Evolutionary conservation across 495 filamentous ascomycete genomes (phyloP).

Genomic region (Lepidopterella palustris): DNA sequence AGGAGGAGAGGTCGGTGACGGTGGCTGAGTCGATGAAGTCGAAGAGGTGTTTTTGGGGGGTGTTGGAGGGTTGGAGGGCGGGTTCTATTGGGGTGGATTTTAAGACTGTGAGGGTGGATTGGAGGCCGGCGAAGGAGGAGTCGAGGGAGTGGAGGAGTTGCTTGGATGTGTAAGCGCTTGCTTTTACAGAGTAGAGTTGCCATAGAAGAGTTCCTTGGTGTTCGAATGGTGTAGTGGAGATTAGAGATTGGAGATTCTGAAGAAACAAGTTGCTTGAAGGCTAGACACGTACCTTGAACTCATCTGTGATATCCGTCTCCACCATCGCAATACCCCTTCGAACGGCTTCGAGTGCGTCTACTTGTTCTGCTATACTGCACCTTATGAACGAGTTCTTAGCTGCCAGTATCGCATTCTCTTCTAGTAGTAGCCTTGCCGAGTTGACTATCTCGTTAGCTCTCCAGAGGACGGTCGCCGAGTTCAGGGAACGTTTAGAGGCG

Average conservation of each 20-base stretch:
- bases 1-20: constrained; percentile 60
- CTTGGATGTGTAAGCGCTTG: constrained; percentile 27
- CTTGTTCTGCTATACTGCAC: constrained; percentile 64
- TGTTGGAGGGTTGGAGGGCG: constrained; percentile 61
- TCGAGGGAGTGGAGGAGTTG: constrained; percentile 65
- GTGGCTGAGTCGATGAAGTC: constrained; percentile 85
- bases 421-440: constrained; percentile 63
- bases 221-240: background rate
- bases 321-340: constrained; percentile 52
- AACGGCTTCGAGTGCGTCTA: constrained; percentile 60
- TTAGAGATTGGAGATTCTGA: background rate
- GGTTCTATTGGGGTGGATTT: constrained; percentile 66
- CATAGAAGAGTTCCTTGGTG: too few relatives aligned
- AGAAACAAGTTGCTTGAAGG: too few relatives aligned
- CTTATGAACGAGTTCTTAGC: constrained; percentile 74
- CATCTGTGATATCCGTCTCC: constrained; percentile 45
- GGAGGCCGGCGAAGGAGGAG: constrained; percentile 61
- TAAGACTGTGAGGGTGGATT: constrained; percentile 63
- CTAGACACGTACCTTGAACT: constrained; percentile 50
- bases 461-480: constrained; percentile 76
- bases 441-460: constrained; percentile 85
- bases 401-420: constrained; percentile 69
- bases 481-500: constrained; percentile 81
- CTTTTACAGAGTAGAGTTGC: background rate
- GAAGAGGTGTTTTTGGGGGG: constrained; percentile 64